phyloP scores from a whole-genome alignment of 495 filamentous ascomycete species.

The Clohesyomyces aquaticus region DNA sequence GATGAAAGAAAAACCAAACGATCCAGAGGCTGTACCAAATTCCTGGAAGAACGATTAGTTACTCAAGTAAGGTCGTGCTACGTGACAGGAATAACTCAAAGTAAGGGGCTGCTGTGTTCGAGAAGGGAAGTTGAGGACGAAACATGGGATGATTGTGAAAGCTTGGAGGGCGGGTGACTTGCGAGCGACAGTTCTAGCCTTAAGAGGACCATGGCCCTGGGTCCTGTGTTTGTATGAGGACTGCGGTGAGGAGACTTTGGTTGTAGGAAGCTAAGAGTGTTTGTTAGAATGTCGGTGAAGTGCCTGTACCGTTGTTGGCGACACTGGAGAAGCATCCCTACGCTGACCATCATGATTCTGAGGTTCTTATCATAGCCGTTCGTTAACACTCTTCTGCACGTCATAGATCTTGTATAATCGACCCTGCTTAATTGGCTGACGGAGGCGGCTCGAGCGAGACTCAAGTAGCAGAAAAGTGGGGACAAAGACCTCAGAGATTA shows the following conservation, averaged over 20 bases:
- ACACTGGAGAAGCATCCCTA: not conserved
- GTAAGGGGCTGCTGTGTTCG: not conserved
- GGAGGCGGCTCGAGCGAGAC: too few species aligned
- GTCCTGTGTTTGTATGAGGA: not conserved
- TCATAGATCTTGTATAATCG: too few species aligned
- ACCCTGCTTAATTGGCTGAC: too few species aligned
- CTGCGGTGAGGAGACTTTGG: not conserved
- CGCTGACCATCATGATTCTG: not conserved
- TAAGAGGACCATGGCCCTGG: not conserved
- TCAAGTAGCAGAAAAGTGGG: too few species aligned
- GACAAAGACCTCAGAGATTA: not conserved
- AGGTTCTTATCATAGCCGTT: not conserved
- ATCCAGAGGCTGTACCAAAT: not conserved
- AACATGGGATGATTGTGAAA: not conserved
- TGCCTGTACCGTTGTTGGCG: not conserved
- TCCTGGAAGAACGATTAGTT: constrained; percentile 24
- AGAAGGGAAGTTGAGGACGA: not conserved
- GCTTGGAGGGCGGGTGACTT: not conserved
- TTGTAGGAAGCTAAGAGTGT: not conserved
- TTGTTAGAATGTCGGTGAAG: not conserved
- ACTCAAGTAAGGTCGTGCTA: not conserved
- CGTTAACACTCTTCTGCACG: too few species aligned
- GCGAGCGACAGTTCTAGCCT: not conserved
- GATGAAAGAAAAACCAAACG: constrained; percentile 15
- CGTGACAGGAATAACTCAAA: constrained; percentile 1